Evolutionary conservation across 2,329 filamentous ascomycete species (phyloP).

Genomic region (Ophiocordyceps unilateralis): DNA sequence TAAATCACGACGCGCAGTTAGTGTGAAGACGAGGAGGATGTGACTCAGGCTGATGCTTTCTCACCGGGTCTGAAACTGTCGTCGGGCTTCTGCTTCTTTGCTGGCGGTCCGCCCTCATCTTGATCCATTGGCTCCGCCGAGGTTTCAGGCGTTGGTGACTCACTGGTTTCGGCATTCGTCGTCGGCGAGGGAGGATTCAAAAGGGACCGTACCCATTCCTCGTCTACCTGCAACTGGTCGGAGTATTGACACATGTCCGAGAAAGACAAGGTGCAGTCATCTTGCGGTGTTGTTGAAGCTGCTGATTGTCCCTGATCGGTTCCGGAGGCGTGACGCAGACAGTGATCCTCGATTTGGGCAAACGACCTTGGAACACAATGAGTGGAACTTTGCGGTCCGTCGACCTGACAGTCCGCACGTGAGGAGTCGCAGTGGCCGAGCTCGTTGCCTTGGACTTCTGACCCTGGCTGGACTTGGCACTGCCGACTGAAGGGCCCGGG

Average conservation of each 20-base stretch:
- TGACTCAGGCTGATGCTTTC: background rate
- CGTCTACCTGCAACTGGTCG: background rate
- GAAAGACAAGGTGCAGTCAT: background rate
- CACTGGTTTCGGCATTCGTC: background rate
- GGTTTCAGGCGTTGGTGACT: background rate
- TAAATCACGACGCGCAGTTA: too few relatives aligned
- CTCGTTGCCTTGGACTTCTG: background rate
- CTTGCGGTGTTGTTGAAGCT: background rate
- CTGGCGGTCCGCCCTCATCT: background rate
- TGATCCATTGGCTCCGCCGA: background rate
- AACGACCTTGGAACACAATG: too few relatives aligned
- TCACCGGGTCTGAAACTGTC: background rate
- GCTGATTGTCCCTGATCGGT: too few relatives aligned
- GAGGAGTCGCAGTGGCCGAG: background rate
- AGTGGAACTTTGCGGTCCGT: too few relatives aligned
- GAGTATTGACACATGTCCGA: background rate
- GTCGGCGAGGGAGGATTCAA: background rate
- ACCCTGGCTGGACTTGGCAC: background rate
- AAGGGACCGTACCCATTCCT: background rate
- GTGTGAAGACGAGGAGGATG: background rate
- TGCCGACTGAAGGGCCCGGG: background rate
- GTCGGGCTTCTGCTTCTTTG: background rate
- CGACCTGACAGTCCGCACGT: background rate
- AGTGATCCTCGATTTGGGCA: background rate
- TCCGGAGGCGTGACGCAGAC: background rate